Evolutionary conservation across 495 filamentous ascomycete species (phyloP), one percentile per base, ranked within the genome.

Genomic region (Xylona heveae): DNA sequence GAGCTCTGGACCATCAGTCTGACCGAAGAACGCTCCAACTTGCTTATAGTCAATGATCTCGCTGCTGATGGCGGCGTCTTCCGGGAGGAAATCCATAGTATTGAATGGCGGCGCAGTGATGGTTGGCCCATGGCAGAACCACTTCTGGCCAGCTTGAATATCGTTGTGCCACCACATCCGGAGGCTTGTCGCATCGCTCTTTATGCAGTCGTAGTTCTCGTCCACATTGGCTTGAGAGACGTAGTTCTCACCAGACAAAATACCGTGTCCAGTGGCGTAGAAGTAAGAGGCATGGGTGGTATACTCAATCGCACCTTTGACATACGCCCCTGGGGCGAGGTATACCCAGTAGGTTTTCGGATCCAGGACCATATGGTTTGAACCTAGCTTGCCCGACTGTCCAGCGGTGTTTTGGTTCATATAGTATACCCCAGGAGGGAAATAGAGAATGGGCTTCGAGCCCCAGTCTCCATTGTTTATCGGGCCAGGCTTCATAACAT

Each of bases 251-350:
- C 47, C 46, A 17, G 37, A 42, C 1, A 50, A 39, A 26, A 50
- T 38, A 1, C 47, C 47, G 28, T 36, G 36, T 1, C 47, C 46
- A 5, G 45, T 48, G n/a, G 39, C 43, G 5, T 39, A 25, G 24
- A 48, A 33, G 8, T 35, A 12, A n/a, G 33, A 4, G 1, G 20
- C 33, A 16, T 12, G 30, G 12, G 31, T 40, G 10, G 27, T 31
- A 32, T 39, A 50, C 29, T 50, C 15, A 13, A 50, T 28, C 0
- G 47, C 47, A 1, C 46, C 47, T 39, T 50, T 48, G 8, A 48
- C 43, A 24, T 50, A 48, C 1, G 46, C 47, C 4, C 47, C 47
- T n/a, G 43, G 47, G 1, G 47, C 46, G 3, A 50, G 18, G 26
- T 50, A 34, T 5, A 48, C 42, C 46, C 47, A 50, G 19, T 34